A percentile compares a stretch with the other conserved stretches of the same genome.
Conservation (phyloP, 306 rosid genomes). For the Medicago arabica region DNA sequence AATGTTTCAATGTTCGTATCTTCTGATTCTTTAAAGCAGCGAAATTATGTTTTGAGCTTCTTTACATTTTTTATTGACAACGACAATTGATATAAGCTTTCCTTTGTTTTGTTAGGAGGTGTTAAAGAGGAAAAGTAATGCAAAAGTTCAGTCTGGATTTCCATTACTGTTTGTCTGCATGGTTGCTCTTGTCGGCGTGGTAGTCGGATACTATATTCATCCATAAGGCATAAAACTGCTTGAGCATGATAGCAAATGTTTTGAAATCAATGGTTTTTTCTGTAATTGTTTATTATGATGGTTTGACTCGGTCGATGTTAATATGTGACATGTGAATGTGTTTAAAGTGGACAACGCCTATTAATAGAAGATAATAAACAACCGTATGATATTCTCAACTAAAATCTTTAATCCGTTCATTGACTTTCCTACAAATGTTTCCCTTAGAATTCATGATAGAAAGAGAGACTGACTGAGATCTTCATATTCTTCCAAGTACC, state of each 20-base stretch:
- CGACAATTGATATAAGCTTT: slow-evolving; percentile 15
- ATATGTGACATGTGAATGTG: slow-evolving; percentile 49
- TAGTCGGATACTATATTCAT: slow-evolving; percentile 72
- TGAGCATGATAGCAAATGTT: slow-evolving; percentile 19
- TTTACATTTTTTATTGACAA: neutral
- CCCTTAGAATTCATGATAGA: neutral
- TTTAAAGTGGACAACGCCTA: slow-evolving; percentile 45
- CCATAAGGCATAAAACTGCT: slow-evolving; percentile 45
- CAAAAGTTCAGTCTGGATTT: slow-evolving; percentile 68
- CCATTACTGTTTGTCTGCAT: slow-evolving; percentile 73
- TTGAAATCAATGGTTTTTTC: slow-evolving; percentile 37
- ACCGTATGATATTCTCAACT: slow-evolving; percentile 22
- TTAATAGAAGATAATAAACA: slow-evolving; percentile 30
- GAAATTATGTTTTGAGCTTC: slow-evolving; percentile 36
- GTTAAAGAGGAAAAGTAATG: slow-evolving; percentile 57
- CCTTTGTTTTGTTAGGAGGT: slow-evolving; percentile 58
- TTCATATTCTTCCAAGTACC: neutral
- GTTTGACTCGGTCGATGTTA: slow-evolving; percentile 43
- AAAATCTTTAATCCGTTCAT: neutral
- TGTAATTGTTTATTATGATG: slow-evolving; percentile 48
- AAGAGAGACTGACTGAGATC: neutral
- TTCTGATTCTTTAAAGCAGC: slow-evolving; percentile 27
- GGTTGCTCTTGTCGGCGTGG: slow-evolving; percentile 73
- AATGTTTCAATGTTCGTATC: slow-evolving; percentile 15
- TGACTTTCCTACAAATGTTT: neutral